Percentiles rank a stretch among this genome's conserved stretches.
phyloP scores from a whole-genome alignment of 352 stramenopile genomes.

The Plasmopara muralis region DNA sequence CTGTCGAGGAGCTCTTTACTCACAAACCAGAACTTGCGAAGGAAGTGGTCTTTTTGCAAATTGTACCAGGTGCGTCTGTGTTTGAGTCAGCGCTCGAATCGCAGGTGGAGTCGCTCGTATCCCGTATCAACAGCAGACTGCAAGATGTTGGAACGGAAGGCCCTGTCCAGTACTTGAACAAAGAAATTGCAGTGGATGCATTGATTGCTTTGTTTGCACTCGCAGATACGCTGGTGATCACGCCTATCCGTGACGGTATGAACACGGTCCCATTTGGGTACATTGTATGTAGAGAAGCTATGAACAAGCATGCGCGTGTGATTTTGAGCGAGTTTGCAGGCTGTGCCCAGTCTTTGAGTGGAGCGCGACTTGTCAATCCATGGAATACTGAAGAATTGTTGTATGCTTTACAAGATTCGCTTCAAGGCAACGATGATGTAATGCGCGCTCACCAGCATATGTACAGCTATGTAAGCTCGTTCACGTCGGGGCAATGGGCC shows the following conservation, averaged over 20 bases:
- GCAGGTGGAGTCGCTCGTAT: constrained; percentile 87
- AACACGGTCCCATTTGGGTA: constrained; percentile 90
- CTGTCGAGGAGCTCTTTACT: constrained; percentile 84
- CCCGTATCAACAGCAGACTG: constrained; percentile 88
- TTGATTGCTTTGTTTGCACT: constrained; percentile 86
- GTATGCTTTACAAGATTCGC: constrained; percentile 39
- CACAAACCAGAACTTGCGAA: constrained; percentile 85
- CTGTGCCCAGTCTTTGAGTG: constrained; percentile 79
- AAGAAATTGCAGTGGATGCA: constrained; percentile 79
- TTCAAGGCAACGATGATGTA: constrained; percentile 61
- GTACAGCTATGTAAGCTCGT: constrained; percentile 78
- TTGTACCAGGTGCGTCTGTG: constrained; percentile 59
- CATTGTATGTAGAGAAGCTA: constrained; percentile 76
- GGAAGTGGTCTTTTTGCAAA: constrained; percentile 93
- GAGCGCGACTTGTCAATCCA: constrained; percentile 81
- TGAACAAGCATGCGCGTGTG: constrained; percentile 62
- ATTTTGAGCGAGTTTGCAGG: constrained; percentile 90
- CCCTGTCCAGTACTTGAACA: constrained; percentile 89
- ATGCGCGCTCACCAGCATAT: constrained; percentile 73
- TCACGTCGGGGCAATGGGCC: constrained; percentile 66
- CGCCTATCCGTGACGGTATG: constrained; percentile 86
- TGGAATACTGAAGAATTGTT: constrained; percentile 79
- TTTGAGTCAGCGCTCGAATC: constrained; percentile 66
- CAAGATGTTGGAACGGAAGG: constrained; percentile 82
- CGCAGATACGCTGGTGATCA: constrained; percentile 78